These are phyloP conservation scores for Cicer pinnatifidum DNA, from an alignment of 306 rosid species.

Conservation along the genomic window DNA sequence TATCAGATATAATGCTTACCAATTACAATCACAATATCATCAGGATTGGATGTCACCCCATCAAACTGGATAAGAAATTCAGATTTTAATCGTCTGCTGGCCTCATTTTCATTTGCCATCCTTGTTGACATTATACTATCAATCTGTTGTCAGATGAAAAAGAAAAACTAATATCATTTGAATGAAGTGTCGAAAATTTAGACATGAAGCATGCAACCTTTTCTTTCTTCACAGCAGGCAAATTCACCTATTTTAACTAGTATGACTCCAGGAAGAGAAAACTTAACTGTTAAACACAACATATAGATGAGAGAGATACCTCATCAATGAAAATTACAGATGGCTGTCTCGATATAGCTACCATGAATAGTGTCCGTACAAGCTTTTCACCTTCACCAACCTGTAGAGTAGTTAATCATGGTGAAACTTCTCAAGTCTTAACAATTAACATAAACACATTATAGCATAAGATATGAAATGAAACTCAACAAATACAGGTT, in stretches of 20 bases:
- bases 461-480: constrained; percentile 1
- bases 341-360: constrained; percentile 92
- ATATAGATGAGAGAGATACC: constrained; percentile 52
- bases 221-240: background rate
- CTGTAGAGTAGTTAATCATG: constrained; percentile 52
- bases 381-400: constrained; percentile 98
- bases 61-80: constrained; percentile 97
- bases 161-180: constrained; percentile 26
- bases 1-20: constrained; percentile 60
- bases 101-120: constrained; percentile 79
- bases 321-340: constrained; percentile 97
- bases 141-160: constrained; percentile 59
- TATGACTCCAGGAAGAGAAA: constrained; percentile 10
- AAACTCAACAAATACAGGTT: constrained; percentile 30
- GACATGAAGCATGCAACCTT: constrained; percentile 3
- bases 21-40: constrained; percentile 87
- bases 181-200: background rate
- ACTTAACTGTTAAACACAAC: constrained; percentile 10
- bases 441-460: constrained; percentile 30
- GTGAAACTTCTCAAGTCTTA: constrained; percentile 35
- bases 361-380: constrained; percentile 90
- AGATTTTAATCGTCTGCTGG: constrained; percentile 93
- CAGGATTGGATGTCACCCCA: constrained; percentile 89
- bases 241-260: constrained; percentile 20
- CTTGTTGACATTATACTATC: constrained; percentile 97